Base-by-base conservation (phyloP, 1,284 basidiomycete genomes). In the Amylostereum areolatum region DNA sequence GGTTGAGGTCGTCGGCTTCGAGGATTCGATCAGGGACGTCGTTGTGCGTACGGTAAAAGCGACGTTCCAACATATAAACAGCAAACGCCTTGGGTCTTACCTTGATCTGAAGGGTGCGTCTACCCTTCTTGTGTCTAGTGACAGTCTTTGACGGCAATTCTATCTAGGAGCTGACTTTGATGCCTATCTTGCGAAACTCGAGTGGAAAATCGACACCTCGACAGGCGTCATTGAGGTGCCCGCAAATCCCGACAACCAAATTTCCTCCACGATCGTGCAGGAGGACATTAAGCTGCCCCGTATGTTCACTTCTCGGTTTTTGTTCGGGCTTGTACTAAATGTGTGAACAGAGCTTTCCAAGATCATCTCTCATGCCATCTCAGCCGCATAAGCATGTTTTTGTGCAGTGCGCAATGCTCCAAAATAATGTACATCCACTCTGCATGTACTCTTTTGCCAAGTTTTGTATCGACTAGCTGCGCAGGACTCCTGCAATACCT, bases 191-290 rank as follows among this genome's bases (percentile, higher is more conserved):
- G 66, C 74, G 57, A 79, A 82, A 57, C 72, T 86, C 44, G 89
- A 84, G 24, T 97, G 94, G 95, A 72, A 71, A 39, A 57, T 85
- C 33, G 81, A 92, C 59, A 68, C 75, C 6, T 60, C 73, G 7
- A 73, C 70, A 5, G 81, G 79, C 12, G 77, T 83, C 9, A 78
- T 93, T 43, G 72, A 68, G 28, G 76, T 97, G 49, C 92, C 93
- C 36, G 78, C 83, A 45, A 95, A 94, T 67, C 88, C 87, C n/a
- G 91, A 95, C 68, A 97, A 97, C 69, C 89, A 93, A 62, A 92
- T 97, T 61, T 90, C 93, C 66, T 90, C 93, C 1, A 90, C 90
- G n/a, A 81, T 96, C 37, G 89, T 96, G 41, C 89, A 92, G 68
- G 94, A 97, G 73, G 85, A 78, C 59, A 89, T 97, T 56, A 87